Evolutionary conservation across 2,329 filamentous ascomycete species (phyloP), one percentile per base, ranked within the genome.

Genomic region (Ophiostoma montium): DNA sequence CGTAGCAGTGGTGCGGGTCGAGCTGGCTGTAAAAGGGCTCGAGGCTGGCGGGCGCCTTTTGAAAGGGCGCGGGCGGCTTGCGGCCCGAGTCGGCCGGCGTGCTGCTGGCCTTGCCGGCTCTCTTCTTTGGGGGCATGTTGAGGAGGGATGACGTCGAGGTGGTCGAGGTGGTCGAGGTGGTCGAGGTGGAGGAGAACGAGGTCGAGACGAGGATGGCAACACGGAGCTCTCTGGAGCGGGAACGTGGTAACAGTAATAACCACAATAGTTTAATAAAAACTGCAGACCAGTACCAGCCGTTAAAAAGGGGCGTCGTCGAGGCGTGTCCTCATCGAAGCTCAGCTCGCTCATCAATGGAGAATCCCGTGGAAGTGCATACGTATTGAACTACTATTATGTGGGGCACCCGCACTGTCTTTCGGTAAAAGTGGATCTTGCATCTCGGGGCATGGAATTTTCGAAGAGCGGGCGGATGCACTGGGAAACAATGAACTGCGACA

Each of bases 1-100:
- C 76, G 72, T 95, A 95, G 61, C 94, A 74, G 63, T 86, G 78
- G 50, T 75, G 67, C 50, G 75, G 70, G 51, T 79, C 74, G 52
- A 95, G 79, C 39, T 70, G 74, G 33, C 74, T 67, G 59, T 84
- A 72, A 61, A 94, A 82, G 11, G 80, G 74, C 46, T 71, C 58
- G 48, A 94, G 74, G 31, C 72, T 70, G 45, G 75, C 63, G 1
- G 85, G 77, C 0, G 79, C 78, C 52, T 70, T 70, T 56, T 75
- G 74, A 71, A 92, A 94, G 8, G 86, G 86, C 30, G 71, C 63
- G 0, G 80, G 80, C 8, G 70, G 70, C 5, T 62, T 59, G 27
- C 18, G 47, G 12, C n/a, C 21, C 15, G 38, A 11, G 33, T 4
- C 46, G 35, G 33, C 41, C 38, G 49, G 19, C 19, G 33, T 31